Evolutionary conservation across 2,329 filamentous ascomycete species (phyloP).

Genomic region (Penicillium sp.): DNA sequence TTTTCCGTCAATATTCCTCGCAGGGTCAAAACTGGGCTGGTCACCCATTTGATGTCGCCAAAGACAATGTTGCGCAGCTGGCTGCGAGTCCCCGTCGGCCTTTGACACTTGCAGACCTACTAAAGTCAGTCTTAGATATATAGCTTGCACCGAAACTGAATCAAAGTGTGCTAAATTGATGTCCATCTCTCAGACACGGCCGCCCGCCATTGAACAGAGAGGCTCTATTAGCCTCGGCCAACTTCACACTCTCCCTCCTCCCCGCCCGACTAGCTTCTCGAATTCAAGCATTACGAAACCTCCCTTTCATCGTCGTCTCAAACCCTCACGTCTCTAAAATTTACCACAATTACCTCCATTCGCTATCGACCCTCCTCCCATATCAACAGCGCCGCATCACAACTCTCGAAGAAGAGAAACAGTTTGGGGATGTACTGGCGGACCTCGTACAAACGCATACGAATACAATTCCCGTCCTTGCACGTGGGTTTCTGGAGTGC

Average conservation of each 20-base stretch:
- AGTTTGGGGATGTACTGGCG: constrained; percentile 87
- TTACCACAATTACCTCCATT: constrained; percentile 94
- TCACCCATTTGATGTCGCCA: constrained; percentile 54
- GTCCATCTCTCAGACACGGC: constrained; percentile 55
- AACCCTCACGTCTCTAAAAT: constrained; percentile 93
- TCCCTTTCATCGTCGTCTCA: constrained; percentile 97
- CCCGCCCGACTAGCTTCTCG: constrained; percentile 90
- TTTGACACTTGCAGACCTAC: constrained; percentile 80
- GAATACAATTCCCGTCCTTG: constrained; percentile 90
- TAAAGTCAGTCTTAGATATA: constrained; percentile 59
- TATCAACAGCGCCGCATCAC: constrained; percentile 72
- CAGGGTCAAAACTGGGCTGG: constrained; percentile 35
- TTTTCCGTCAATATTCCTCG: constrained; percentile 18
- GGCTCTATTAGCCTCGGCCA: constrained; percentile 82
- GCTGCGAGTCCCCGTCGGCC: constrained; percentile 75
- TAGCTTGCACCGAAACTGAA: neutral
- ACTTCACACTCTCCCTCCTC: constrained; percentile 90
- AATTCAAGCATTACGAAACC: constrained; percentile 86
- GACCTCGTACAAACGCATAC: constrained; percentile 93
- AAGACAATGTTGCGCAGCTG: constrained; percentile 75
- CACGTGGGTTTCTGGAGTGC: constrained; percentile 88
- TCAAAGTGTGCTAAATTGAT: neutral
- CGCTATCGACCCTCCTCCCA: constrained; percentile 82
- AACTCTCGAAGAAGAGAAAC: constrained; percentile 79
- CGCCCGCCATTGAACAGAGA: constrained; percentile 77